Evolutionary conservation across 139 green algal genomes (phyloP).

Genomic region (Mychonastes homosphaera): DNA sequence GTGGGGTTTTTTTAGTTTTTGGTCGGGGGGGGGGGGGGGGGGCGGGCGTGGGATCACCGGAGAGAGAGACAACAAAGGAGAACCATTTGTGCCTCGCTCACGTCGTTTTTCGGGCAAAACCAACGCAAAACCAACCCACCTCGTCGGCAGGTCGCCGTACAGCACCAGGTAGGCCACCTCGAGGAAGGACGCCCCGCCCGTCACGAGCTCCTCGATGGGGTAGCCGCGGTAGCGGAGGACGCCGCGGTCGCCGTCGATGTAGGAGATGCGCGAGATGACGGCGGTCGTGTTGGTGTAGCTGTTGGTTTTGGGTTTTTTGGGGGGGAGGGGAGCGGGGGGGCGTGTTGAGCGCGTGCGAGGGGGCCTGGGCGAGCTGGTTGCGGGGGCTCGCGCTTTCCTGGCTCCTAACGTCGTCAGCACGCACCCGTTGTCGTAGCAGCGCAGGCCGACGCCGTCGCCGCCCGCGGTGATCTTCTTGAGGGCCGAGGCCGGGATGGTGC

Average conservation of each 20-base stretch:
- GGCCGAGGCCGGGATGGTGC: constrained; percentile 69
- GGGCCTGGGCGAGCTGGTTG: neutral
- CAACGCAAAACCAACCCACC: neutral
- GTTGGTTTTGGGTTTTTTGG: too few relatives aligned
- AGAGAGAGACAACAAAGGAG: neutral
- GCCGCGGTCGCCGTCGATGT: constrained; percentile 94
- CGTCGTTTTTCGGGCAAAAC: neutral
- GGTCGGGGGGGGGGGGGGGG: neutral
- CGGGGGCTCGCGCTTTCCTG: too few relatives aligned
- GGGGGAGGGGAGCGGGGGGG: neutral
- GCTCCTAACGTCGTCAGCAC: too few relatives aligned
- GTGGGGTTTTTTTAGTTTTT: constrained; percentile 3
- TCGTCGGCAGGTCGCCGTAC: constrained; percentile 74
- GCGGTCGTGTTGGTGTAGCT: constrained; percentile 93
- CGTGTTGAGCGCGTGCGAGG: neutral
- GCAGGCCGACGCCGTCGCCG: constrained; percentile 74
- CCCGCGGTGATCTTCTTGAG: constrained; percentile 88
- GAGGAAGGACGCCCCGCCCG: constrained; percentile 63
- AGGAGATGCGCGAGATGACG: constrained; percentile 79
- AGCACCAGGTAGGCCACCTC: constrained; percentile 76
- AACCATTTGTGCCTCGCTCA: neutral
- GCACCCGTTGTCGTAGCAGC: constrained; percentile 75
- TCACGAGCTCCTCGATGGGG: constrained; percentile 90
- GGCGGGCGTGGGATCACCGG: neutral
- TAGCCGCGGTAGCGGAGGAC: constrained; percentile 92